These are phyloP conservation scores for Nakazawaea ernobii DNA, from an alignment of 805 yeast species.

Conservation along the genomic window DNA sequence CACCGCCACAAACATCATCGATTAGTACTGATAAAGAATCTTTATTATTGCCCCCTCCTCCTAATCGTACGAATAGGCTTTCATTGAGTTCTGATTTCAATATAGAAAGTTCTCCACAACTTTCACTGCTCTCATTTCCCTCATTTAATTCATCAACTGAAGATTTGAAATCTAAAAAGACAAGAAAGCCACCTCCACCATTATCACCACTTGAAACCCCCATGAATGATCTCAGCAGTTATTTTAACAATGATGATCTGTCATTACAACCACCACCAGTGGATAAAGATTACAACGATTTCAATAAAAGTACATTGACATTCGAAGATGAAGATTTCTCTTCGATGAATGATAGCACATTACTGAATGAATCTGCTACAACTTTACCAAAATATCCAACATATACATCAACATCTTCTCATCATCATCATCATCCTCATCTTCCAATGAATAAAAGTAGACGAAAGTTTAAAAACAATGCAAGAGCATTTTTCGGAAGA, in stretches of 20 bases:
- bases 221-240: not conserved
- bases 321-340: slow-evolving; percentile 1
- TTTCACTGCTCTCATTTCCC: not conserved
- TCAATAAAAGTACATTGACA: slow-evolving; percentile 6
- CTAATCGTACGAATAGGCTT: not conserved
- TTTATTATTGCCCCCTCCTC: not conserved
- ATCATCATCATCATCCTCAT: slow-evolving; percentile 9
- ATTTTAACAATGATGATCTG: not conserved
- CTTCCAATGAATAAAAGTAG: slow-evolving; percentile 1
- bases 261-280: not conserved
- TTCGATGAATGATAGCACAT: not conserved
- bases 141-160: slow-evolving; percentile 5
- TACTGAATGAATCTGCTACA: slow-evolving; percentile 3
- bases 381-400: slow-evolving; percentile 11
- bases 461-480: slow-evolving; percentile 4
- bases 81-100: slow-evolving; percentile 4
- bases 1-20: slow-evolving; percentile 1
- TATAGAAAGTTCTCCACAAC: slow-evolving; percentile 1
- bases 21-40: not conserved
- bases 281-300: not conserved
- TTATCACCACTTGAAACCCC: slow-evolving; percentile 1
- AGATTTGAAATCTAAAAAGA: not conserved
- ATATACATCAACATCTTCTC: not conserved
- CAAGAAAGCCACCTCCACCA: slow-evolving; percentile 8
- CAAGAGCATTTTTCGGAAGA: slow-evolving; percentile 5